Evolutionary conservation across 2,329 filamentous ascomycete species (phyloP).

Genomic region (Pseudocercospora pini-densiflorae): DNA sequence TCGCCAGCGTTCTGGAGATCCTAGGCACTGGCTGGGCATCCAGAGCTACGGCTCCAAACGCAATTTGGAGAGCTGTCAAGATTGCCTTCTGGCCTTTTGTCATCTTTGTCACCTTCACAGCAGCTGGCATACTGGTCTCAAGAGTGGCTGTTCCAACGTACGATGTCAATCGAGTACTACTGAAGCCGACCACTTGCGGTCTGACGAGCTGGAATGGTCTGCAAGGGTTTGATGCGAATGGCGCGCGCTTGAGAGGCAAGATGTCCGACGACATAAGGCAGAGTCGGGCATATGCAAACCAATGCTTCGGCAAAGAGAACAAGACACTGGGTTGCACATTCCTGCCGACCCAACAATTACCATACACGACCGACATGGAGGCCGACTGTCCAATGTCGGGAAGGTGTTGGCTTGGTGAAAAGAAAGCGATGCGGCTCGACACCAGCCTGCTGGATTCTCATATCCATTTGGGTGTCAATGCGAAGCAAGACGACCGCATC

Average conservation of each 20-base stretch:
- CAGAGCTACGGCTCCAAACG: neutral
- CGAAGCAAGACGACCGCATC: slow-evolving; percentile 5
- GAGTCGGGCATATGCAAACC: slow-evolving; percentile 13
- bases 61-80: neutral
- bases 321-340: slow-evolving; percentile 8
- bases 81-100: slow-evolving; percentile 10
- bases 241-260: neutral
- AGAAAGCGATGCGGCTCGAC: slow-evolving; percentile 5
- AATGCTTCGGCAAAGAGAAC: slow-evolving; percentile 10
- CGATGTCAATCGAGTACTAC: slow-evolving; percentile 6
- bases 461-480: slow-evolving; percentile 14
- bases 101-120: slow-evolving; percentile 18
- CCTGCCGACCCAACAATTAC: neutral
- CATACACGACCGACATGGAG: neutral
- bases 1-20: slow-evolving; percentile 6
- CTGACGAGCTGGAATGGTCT: neutral
- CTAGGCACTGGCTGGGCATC: neutral
- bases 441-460: slow-evolving; percentile 11
- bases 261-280: slow-evolving; percentile 11
- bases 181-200: slow-evolving; percentile 15
- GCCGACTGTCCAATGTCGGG: slow-evolving; percentile 3
- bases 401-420: neutral
- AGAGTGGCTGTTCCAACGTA: slow-evolving; percentile 8
- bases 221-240: neutral
- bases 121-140: slow-evolving; percentile 12